Base-by-base conservation (phyloP, 805 yeast genomes). In the Ogataea sp. region DNA sequence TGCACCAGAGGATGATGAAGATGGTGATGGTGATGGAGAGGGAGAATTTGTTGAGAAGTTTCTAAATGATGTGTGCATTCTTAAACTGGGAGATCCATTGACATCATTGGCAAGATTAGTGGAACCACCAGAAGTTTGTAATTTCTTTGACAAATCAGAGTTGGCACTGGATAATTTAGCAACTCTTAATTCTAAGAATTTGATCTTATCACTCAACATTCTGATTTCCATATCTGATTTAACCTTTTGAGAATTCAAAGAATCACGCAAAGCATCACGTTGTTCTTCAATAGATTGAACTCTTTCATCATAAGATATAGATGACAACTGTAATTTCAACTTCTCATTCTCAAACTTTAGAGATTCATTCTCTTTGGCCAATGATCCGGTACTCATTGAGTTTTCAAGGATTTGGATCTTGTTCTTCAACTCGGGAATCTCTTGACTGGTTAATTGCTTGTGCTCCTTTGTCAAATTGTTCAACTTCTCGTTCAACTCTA, bases 401-500 rank as follows among this genome's bases (percentile, higher is more conserved):
- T 50, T 51, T 18, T 51, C 52, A 25, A 64, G 42, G 18, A 65
- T 43, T 29, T 63, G 64, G 17, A 68, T 44, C 42, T 63, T 64
- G 44, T 68, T 68, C 46, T 67, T 67, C 42, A 76, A 52, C 4
- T 59, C 59, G 8, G 82, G 81, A 11, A 76, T 60, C 0, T 64
- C 61, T 3, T 58, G 59, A 36, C 59, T 56, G 41, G 67, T 68
- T 41, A 71, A 57, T 18, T 65, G 65, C 8, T 65, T 59, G 40
- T 71, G 69, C 31, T 68, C 70, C 32, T 50, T 52, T 32, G 59
- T 51, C 20, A 73, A 45, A 30, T 61, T 64, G 32, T 66, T 64
- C 40, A 72, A 51, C 41, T 68, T 65, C 11, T 56, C 56, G 37
- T 62, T 50, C 28, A 75, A 46, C 16, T 56, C 61, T 3, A 58